phyloP scores from a whole-genome alignment of 1,284 basidiomycete species.

The Puccinia horiana region DNA sequence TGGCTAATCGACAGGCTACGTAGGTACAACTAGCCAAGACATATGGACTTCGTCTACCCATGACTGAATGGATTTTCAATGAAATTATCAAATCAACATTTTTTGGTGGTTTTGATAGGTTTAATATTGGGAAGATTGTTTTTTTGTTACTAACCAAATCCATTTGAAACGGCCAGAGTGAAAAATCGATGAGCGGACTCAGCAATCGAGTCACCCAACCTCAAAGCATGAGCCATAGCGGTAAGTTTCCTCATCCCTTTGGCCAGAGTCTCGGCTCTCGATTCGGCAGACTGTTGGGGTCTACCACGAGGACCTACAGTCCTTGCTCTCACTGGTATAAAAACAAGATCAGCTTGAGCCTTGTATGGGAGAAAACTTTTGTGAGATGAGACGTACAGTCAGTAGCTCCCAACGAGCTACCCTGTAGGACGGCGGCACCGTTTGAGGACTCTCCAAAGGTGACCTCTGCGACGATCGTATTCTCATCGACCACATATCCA shows the following conservation, averaged over 20 bases:
- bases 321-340: conserved; percentile 69
- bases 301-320: conserved; percentile 74
- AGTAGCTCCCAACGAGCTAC: conserved; percentile 87
- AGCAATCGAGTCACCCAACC: conserved; percentile 75
- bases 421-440: conserved; percentile 92
- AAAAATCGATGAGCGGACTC: conserved; percentile 84
- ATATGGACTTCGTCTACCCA: conserved; percentile 82
- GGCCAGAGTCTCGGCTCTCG: conserved; percentile 12
- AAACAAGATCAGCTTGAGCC: conserved; percentile 17
- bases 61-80: conserved; percentile 51
- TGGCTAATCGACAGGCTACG: conserved; percentile 86
- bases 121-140: conserved; percentile 67
- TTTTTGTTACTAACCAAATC: conserved; percentile 62
- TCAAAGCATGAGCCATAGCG: conserved; percentile 74
- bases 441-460: conserved; percentile 88
- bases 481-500: conserved; percentile 78
- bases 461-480: conserved; percentile 88
- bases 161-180: conserved; percentile 85
- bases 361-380: not conserved
- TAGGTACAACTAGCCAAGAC: conserved; percentile 95
- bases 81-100: not conserved
- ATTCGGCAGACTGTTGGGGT: conserved; percentile 19
- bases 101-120: conserved; percentile 54
- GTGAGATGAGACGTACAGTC: conserved; percentile 71
- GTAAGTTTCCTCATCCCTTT: conserved; percentile 78